Base-by-base conservation (phyloP, 768 basidiomycete genomes). In the Mycena rebaudengoi region DNA sequence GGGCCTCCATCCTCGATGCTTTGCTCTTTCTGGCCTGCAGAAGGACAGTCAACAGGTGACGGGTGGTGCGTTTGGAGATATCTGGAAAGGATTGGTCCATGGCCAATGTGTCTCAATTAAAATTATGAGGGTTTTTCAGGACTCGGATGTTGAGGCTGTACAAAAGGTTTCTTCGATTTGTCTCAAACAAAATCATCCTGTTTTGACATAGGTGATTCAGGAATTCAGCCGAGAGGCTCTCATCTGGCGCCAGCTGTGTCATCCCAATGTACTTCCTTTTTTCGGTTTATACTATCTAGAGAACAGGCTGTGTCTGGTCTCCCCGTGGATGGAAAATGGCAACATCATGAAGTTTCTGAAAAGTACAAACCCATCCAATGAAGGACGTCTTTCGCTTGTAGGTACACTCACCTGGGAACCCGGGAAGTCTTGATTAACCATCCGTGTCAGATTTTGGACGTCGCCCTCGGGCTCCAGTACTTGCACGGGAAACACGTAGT, bases 291-390 rank as follows among this genome's bases (percentile, higher is more conserved):
- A 71, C 45, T 52, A 68, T 55, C 61, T 67, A 37, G 50, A 63
- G 2, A 25, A 37, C 7, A 53, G 68, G 14, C 40, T 71, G 25
- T 69, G 66, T 26, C 72, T 78, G 20, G 28, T 78, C 3, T 65
- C 67, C 3, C 73, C 74, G 2, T 76, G 76, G 74, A 76, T 77
- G 76, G 52, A 66, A 39, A 64, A 74, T 18, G 77, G 77, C 12
- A 46, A 65, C 33, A 48, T 70, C 25, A 35, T 43, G 29, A 26
- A 60, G 18, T 70, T 62, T 40, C 37, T 70, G 21, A 41, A 39
- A 8, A 40, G 48, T 18, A 4, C 29, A 48, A 6, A 21, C 26
- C 66, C 62, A 13, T 0, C 3, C 18, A 8, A 20, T 25, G 20
- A 33, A 8, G 45, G 58, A 7, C 62, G 45, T 35, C 29, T 51